Conservation (phyloP, 78 protist species). For the Dictyostelium intermedium region DNA sequence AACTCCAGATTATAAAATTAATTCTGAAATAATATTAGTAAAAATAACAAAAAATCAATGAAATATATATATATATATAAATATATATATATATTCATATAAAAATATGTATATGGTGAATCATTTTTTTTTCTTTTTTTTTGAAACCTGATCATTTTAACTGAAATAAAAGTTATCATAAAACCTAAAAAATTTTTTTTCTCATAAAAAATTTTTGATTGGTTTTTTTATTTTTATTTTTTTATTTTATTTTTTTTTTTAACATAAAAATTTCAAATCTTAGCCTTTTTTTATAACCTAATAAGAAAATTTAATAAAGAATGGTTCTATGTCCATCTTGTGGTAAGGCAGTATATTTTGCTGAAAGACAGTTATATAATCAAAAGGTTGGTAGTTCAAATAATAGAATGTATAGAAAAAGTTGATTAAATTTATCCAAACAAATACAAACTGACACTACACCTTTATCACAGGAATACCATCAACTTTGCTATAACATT, state of each 20-base stretch:
- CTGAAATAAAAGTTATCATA: too few species aligned
- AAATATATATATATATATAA: too few species aligned
- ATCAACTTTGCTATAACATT: slow-evolving; percentile 21
- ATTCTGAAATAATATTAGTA: neutral
- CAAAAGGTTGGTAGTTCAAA: neutral
- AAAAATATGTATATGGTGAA: too few species aligned
- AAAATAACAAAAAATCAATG: neutral
- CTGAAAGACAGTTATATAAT: neutral
- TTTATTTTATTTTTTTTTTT: neutral
- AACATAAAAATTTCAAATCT: neutral
- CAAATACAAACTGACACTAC: neutral
- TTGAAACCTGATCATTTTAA: too few species aligned
- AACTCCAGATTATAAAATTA: neutral
- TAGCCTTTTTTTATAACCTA: too few species aligned
- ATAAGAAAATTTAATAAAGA: too few species aligned
- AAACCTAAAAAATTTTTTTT: too few species aligned
- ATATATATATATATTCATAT: too few species aligned
- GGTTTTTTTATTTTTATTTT: too few species aligned
- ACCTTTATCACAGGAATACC: slow-evolving; percentile 21
- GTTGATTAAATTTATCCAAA: neutral
- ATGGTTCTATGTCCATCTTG: neutral
- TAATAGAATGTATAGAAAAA: neutral
- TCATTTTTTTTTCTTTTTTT: neutral
- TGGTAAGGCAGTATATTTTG: neutral
- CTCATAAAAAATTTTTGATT: too few species aligned